Percentiles rank a stretch among this genome's conserved stretches.
Evolutionary conservation across 1,284 basidiomycete genomes (phyloP).

Genomic region (Rhodotorula sp.): DNA sequence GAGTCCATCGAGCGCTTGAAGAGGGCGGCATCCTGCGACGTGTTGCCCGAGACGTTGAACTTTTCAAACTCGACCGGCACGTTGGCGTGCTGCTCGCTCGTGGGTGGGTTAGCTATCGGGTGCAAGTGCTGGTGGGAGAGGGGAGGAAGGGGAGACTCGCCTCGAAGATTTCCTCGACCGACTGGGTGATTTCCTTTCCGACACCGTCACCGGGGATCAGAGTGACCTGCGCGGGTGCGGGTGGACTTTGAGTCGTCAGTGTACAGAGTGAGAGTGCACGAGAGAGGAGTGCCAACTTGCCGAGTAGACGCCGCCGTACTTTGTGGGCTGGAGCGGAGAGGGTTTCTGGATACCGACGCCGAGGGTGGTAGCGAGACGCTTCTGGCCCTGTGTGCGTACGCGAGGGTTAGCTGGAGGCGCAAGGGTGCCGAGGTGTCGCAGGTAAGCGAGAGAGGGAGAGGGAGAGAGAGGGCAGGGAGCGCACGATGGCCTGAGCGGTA

Average conservation of each 20-base stretch:
- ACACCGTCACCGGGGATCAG: slow-evolving; percentile 96
- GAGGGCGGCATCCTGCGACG: slow-evolving; percentile 85
- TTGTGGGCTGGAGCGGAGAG: slow-evolving; percentile 70
- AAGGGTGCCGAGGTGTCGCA: not conserved
- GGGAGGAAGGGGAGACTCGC: not conserved
- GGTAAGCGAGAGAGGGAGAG: not conserved
- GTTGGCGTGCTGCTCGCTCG: slow-evolving; percentile 65
- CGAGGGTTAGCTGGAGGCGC: not conserved
- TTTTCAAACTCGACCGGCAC: slow-evolving; percentile 94
- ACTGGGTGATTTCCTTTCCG: slow-evolving; percentile 94
- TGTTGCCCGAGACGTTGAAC: slow-evolving; percentile 96
- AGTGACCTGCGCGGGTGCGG: slow-evolving; percentile 65
- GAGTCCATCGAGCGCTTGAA: slow-evolving; percentile 98
- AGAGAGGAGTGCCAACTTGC: slow-evolving; percentile 12
- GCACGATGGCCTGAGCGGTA: slow-evolving; percentile 20
- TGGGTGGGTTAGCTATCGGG: slow-evolving; percentile 9
- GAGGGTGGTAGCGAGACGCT: slow-evolving; percentile 37
- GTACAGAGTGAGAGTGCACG: not conserved
- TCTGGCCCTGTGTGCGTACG: slow-evolving; percentile 20
- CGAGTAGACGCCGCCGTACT: slow-evolving; percentile 65
- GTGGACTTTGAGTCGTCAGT: too few species aligned
- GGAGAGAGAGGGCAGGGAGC: not conserved
- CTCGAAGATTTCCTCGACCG: slow-evolving; percentile 98
- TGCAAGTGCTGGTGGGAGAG: not conserved
- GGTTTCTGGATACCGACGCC: slow-evolving; percentile 32